Percentiles rank a stretch among this genome's conserved stretches.
Conservation (phyloP, 371 early-diverging fungal genomes). For the Syncephalis fuscata region DNA sequence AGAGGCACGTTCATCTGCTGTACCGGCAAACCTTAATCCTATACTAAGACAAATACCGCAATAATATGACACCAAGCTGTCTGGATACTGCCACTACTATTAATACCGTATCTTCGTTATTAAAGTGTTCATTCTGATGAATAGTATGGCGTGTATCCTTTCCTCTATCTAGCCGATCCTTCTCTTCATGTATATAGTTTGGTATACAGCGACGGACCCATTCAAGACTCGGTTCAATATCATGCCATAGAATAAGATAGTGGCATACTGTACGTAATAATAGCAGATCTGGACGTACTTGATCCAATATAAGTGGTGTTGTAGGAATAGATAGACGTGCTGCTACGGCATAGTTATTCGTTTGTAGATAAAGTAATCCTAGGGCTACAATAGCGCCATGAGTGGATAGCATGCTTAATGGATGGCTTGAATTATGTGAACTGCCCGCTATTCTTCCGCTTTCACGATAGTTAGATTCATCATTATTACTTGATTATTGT, state of each 20-base stretch:
- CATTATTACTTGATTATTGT: slow-evolving; percentile 7
- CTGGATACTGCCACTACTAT: too few species aligned
- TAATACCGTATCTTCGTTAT: too few species aligned
- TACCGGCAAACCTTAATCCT: slow-evolving; percentile 67
- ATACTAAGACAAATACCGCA: slow-evolving; percentile 65
- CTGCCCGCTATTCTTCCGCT: too few species aligned
- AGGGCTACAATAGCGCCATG: slow-evolving; percentile 67
- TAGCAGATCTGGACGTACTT: slow-evolving; percentile 50
- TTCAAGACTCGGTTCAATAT: slow-evolving; percentile 26
- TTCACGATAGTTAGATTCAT: too few species aligned
- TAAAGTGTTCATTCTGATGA: too few species aligned
- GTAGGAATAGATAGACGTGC: slow-evolving; percentile 36
- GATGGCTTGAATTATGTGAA: too few species aligned
- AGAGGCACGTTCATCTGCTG: slow-evolving; percentile 33
- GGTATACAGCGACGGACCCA: slow-evolving; percentile 63
- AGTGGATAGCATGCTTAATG: slow-evolving; percentile 8
- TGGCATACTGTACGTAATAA: slow-evolving; percentile 43
- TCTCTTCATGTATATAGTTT: slow-evolving; percentile 22
- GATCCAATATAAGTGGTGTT: slow-evolving; percentile 35
- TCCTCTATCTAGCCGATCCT: too few species aligned
- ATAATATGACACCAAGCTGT: slow-evolving; percentile 28
- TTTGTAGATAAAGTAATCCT: slow-evolving; percentile 63
- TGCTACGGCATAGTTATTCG: slow-evolving; percentile 46
- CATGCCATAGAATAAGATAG: slow-evolving; percentile 57
- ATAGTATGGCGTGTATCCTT: too few species aligned